These are phyloP conservation scores for Ocimum tenuiflorum DNA, from an alignment of 257 asterid species.

Conservation along the genomic window DNA sequence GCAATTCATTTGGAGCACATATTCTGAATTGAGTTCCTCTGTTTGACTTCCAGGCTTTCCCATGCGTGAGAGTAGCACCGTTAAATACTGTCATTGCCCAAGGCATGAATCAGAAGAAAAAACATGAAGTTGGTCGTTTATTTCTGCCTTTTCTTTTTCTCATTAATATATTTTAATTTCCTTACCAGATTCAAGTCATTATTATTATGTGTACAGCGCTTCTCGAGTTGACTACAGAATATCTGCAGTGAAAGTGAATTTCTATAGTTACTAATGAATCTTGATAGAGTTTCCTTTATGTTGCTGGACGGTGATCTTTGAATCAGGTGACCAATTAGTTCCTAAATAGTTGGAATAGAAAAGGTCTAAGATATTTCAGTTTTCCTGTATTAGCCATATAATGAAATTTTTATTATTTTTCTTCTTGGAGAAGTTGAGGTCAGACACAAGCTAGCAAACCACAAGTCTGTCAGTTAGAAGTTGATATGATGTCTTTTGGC, in stretches of 20 bases:
- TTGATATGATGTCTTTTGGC: constrained; percentile 12
- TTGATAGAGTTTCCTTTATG: not conserved
- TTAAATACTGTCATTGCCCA: constrained; percentile 66
- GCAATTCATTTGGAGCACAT: constrained; percentile 6
- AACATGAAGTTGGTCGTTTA: constrained; percentile 63
- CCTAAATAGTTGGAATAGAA: not conserved
- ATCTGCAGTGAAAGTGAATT: not conserved
- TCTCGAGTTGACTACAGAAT: not conserved
- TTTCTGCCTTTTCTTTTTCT: constrained; percentile 11
- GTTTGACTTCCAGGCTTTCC: constrained; percentile 52
- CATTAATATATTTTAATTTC: constrained; percentile 12
- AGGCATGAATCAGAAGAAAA: constrained; percentile 94
- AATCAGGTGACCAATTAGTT: constrained; percentile 12
- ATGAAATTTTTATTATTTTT: not conserved
- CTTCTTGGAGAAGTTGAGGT: not conserved
- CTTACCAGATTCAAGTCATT: constrained; percentile 10
- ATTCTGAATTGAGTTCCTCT: constrained; percentile 3
- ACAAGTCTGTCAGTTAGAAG: not conserved
- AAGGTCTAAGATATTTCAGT: too few relatives aligned
- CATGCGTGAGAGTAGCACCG: constrained; percentile 41
- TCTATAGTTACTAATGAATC: not conserved
- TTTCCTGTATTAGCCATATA: too few relatives aligned
- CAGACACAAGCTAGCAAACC: not conserved
- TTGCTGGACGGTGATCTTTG: not conserved
- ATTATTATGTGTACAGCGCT: constrained; percentile 3